These are phyloP conservation scores for Gardenia jasminoides DNA, from an alignment of 257 asterid genomes.

Conservation along the genomic window DNA sequence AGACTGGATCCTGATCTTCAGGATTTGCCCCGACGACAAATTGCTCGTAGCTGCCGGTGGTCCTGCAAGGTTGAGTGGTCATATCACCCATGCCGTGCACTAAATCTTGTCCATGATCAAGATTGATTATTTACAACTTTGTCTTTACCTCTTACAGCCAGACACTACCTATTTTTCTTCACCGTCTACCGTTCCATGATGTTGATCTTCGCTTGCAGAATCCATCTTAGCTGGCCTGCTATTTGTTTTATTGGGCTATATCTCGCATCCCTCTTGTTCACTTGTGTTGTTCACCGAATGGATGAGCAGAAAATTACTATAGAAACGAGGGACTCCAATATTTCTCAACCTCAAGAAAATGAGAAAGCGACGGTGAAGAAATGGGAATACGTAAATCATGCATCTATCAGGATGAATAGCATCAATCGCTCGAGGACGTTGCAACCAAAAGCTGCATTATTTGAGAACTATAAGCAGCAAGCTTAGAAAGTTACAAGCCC, in stretches of 20 bases:
- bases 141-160: conserved; percentile 19
- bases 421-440: background rate
- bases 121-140: conserved; percentile 28
- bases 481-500: background rate
- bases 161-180: background rate
- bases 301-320: background rate
- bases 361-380: background rate
- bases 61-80: conserved; percentile 36
- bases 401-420: background rate
- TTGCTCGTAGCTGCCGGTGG: conserved; percentile 41
- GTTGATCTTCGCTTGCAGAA: conserved; percentile 10
- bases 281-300: background rate
- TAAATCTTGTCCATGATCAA: conserved; percentile 25
- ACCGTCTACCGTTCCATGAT: conserved; percentile 3
- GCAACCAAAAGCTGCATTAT: background rate
- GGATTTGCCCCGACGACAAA: conserved; percentile 11
- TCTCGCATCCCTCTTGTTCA: background rate
- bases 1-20: background rate
- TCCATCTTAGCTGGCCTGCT: conserved; percentile 8
- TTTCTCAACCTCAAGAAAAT: background rate
- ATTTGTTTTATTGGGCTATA: background rate
- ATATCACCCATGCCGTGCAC: conserved; percentile 31
- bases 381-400: background rate
- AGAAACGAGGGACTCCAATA: background rate
- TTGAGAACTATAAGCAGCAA: conserved; percentile 4